Evolutionary conservation across 2,329 filamentous ascomycete species (phyloP).

Genomic region (Aspergillus nomiae): DNA sequence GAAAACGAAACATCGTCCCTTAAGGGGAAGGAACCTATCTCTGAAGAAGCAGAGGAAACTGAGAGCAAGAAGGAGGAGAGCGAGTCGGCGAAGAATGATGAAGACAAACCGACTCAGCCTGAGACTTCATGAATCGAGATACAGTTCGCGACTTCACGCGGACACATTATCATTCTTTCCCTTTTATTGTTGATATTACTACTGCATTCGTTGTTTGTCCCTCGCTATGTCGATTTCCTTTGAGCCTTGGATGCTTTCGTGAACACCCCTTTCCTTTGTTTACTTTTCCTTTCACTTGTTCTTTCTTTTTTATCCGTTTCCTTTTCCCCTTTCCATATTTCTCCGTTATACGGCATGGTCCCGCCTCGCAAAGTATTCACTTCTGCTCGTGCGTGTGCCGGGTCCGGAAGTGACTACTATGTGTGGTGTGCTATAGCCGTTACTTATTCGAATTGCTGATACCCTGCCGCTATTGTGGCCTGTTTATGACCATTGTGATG

Average conservation of each 20-base stretch:
- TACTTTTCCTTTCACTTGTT: not conserved
- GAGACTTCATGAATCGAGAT: not conserved
- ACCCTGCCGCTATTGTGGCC: slow-evolving; percentile 25
- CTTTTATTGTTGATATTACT: not conserved
- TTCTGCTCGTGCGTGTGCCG: not conserved
- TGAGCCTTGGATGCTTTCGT: not conserved
- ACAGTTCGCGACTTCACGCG: not conserved
- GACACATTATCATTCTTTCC: not conserved
- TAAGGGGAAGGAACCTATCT: not conserved
- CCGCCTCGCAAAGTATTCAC: not conserved
- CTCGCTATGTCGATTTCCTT: not conserved
- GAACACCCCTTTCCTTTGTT: not conserved
- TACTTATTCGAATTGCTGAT: slow-evolving; percentile 22
- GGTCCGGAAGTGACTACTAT: not conserved
- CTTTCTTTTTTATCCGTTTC: not conserved
- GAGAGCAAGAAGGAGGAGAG: not conserved
- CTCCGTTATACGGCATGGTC: not conserved
- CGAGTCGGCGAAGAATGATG: not conserved
- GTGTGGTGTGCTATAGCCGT: slow-evolving; percentile 5
- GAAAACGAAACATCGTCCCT: not conserved
- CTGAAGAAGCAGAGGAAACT: not conserved
- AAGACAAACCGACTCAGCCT: not conserved
- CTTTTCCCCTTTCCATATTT: not conserved
- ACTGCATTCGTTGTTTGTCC: not conserved
- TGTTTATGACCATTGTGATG: slow-evolving; percentile 26